Percentiles rank a stretch among this genome's conserved stretches.
These are phyloP conservation scores for Neurospora pannonica DNA, from an alignment of 495 filamentous ascomycete genomes.

Conservation along the genomic window DNA sequence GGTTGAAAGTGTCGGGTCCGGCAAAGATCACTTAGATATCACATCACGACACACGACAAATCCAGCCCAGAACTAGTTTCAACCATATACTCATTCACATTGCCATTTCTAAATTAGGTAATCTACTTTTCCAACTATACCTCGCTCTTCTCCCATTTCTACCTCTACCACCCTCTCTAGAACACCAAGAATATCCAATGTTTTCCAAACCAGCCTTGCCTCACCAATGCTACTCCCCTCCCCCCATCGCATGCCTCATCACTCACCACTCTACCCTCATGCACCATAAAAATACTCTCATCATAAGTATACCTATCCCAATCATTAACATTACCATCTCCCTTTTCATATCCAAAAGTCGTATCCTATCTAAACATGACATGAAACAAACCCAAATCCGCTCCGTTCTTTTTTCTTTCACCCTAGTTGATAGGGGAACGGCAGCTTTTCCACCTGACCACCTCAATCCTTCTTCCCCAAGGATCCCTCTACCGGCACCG, in stretches of 20 bases:
- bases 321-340: not conserved
- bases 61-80: not conserved
- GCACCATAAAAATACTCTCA: not conserved
- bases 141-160: not conserved
- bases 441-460: not conserved
- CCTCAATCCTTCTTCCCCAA: not conserved
- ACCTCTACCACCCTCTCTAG: too few relatives aligned
- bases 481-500: not conserved
- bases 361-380: not conserved
- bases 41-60: too few relatives aligned
- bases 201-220: not conserved
- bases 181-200: not conserved
- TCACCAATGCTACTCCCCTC: not conserved
- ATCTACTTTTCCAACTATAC: not conserved
- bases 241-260: not conserved
- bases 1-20: too few relatives aligned
- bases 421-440: not conserved
- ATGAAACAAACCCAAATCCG: too few relatives aligned
- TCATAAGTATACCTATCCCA: not conserved
- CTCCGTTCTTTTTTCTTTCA: not conserved
- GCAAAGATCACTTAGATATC: too few relatives aligned
- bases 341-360: not conserved
- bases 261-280: not conserved
- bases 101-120: not conserved
- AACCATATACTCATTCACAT: not conserved